phyloP scores from a whole-genome alignment of 352 stramenopile species.

The Phytopythium vexans region DNA sequence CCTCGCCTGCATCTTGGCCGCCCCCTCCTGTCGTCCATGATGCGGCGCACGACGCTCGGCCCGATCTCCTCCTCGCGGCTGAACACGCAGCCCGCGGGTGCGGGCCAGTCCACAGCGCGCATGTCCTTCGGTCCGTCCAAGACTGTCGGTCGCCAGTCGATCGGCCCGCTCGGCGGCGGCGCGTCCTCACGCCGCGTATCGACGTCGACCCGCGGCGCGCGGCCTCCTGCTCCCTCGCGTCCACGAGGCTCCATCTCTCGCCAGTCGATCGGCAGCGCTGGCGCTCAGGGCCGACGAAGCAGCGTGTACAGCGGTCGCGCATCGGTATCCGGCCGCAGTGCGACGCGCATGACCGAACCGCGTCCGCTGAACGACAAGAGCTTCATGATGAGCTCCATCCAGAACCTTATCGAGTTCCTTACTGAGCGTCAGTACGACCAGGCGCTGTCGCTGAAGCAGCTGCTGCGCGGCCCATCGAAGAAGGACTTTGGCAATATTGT shows the following conservation, averaged over 20 bases:
- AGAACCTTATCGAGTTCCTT: conserved; percentile 93
- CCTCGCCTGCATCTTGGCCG: background rate
- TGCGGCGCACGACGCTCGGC: conserved; percentile 84
- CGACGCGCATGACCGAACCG: conserved; percentile 61
- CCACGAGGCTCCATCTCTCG: conserved; percentile 47
- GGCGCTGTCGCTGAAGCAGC: conserved; percentile 86
- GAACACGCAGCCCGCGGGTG: conserved; percentile 52
- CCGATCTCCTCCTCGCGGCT: conserved; percentile 84
- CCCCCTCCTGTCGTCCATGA: conserved; percentile 10
- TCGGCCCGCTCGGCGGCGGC: conserved; percentile 22
- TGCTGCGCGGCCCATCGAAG: conserved; percentile 91
- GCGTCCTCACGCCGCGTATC: conserved; percentile 50
- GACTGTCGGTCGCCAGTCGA: conserved; percentile 47
- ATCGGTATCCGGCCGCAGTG: conserved; percentile 38
- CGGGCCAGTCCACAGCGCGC: conserved; percentile 28
- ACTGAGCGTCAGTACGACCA: conserved; percentile 90
- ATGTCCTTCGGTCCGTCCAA: conserved; percentile 57
- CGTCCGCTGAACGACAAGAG: conserved; percentile 88
- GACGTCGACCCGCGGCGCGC: conserved; percentile 17
- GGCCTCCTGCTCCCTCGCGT: conserved; percentile 7
- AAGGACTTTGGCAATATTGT: conserved; percentile 98
- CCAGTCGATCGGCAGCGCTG: conserved; percentile 37
- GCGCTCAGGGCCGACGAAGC: conserved; percentile 35
- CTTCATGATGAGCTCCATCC: conserved; percentile 92
- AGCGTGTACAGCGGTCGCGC: conserved; percentile 60